Evolutionary conservation across 2,329 filamentous ascomycete genomes (phyloP).

Genomic region (Podosphaera fusca): DNA sequence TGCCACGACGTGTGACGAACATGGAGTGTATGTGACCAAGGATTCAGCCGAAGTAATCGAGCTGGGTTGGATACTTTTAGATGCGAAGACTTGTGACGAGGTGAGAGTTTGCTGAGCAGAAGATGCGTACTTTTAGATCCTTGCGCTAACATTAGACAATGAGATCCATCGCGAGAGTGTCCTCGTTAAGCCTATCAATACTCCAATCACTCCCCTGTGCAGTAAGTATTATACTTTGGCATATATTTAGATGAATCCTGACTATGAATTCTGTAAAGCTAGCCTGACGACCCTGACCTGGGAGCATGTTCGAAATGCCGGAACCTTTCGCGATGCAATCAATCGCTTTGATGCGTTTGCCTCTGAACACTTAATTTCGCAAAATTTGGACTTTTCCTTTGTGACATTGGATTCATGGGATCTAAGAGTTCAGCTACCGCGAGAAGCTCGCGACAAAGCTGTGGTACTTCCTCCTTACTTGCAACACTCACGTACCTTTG

Average conservation of each 20-base stretch:
- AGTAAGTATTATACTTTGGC: constrained; percentile 42
- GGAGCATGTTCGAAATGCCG: constrained; percentile 96
- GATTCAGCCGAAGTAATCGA: constrained; percentile 98
- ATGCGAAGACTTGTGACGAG: constrained; percentile 81
- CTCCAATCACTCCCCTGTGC: constrained; percentile 92
- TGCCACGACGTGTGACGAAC: constrained; percentile 95
- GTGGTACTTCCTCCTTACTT: constrained; percentile 91
- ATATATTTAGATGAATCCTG: not conserved
- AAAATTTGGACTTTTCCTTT: constrained; percentile 92
- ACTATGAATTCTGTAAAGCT: constrained; percentile 27
- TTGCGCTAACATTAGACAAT: not conserved
- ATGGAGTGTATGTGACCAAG: constrained; percentile 97
- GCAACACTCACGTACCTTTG: constrained; percentile 93
- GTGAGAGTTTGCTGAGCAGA: constrained; percentile 26
- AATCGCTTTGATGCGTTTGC: constrained; percentile 87
- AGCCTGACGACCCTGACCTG: constrained; percentile 94
- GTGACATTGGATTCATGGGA: constrained; percentile 98
- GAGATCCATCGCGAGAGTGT: constrained; percentile 80
- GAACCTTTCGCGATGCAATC: constrained; percentile 90
- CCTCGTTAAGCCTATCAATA: constrained; percentile 95
- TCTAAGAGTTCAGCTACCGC: constrained; percentile 85
- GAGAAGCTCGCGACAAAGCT: constrained; percentile 93
- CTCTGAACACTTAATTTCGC: constrained; percentile 68
- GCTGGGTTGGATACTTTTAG: constrained; percentile 89
- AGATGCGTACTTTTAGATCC: not conserved